These are phyloP conservation scores for Draba incana DNA, from an alignment of 345 rosid genomes.

Conservation along the genomic window DNA sequence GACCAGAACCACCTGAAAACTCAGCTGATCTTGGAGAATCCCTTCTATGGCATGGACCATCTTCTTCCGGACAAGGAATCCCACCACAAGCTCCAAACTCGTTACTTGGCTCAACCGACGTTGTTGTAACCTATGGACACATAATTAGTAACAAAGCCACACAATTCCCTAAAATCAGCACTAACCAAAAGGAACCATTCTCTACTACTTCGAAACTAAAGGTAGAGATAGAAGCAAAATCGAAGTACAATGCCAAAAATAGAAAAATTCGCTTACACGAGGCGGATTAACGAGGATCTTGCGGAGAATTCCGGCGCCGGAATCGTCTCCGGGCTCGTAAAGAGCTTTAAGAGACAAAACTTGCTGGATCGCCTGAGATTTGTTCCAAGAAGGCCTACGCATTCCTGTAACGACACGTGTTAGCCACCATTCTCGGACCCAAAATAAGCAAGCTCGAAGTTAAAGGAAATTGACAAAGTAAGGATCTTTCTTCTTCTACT, in stretches of 20 bases:
- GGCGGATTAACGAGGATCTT: slow-evolving; percentile 57
- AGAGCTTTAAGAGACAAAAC: slow-evolving; percentile 86
- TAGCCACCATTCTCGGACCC: slow-evolving; percentile 39
- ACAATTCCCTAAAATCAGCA: slow-evolving; percentile 1
- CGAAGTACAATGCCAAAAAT: neutral
- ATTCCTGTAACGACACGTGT: slow-evolving; percentile 79
- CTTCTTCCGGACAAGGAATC: slow-evolving; percentile 49
- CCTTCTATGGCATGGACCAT: slow-evolving; percentile 44
- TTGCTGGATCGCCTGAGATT: slow-evolving; percentile 98
- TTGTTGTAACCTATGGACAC: slow-evolving; percentile 49
- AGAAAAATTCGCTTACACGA: slow-evolving; percentile 45
- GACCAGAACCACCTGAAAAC: slow-evolving; percentile 44
- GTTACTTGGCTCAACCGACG: slow-evolving; percentile 55
- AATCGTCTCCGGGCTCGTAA: slow-evolving; percentile 62
- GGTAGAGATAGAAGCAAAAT: no score
- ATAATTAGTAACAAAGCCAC: neutral
- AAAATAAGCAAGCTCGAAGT: neutral
- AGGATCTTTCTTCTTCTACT: slow-evolving; percentile 7
- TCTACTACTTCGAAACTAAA: neutral
- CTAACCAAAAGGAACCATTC: neutral
- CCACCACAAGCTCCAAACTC: slow-evolving; percentile 46
- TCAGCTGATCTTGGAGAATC: slow-evolving; percentile 56
- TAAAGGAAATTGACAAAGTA: neutral
- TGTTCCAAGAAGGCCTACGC: slow-evolving; percentile 97
- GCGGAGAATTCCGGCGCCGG: slow-evolving; percentile 70